Percentiles rank a stretch among this genome's conserved stretches.
phyloP scores from a whole-genome alignment of 1,284 basidiomycete species.

The Marasmius oreades region DNA sequence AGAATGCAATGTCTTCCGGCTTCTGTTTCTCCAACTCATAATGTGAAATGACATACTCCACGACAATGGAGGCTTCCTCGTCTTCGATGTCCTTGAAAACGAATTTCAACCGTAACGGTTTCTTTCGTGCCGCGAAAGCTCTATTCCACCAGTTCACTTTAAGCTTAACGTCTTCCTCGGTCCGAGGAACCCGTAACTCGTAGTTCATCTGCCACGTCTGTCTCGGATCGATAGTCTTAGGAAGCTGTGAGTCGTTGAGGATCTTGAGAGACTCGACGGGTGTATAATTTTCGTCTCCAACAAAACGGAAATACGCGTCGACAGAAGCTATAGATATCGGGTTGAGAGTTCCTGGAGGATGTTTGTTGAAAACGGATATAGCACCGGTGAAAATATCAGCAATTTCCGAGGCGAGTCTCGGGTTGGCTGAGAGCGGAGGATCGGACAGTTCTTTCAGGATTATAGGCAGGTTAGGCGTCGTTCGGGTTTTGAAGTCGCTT shows the following conservation, averaged over 20 bases:
- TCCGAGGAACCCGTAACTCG: slow-evolving; percentile 25
- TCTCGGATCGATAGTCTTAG: slow-evolving; percentile 31
- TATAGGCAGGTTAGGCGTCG: slow-evolving; percentile 23
- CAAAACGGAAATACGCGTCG: slow-evolving; percentile 27
- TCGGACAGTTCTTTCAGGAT: slow-evolving; percentile 27
- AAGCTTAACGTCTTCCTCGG: slow-evolving; percentile 26
- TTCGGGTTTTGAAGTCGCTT: slow-evolving; percentile 32
- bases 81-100: slow-evolving; percentile 30
- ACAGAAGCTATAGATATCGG: slow-evolving; percentile 29
- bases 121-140: slow-evolving; percentile 27
- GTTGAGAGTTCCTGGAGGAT: slow-evolving; percentile 22
- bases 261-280: slow-evolving; percentile 24
- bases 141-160: slow-evolving; percentile 27
- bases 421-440: slow-evolving; percentile 27
- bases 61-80: slow-evolving; percentile 30
- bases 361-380: slow-evolving; percentile 30
- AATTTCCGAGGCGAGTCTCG: slow-evolving; percentile 17
- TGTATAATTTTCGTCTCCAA: slow-evolving; percentile 27
- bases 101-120: slow-evolving; percentile 30
- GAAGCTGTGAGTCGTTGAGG: slow-evolving; percentile 21
- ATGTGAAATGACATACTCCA: slow-evolving; percentile 32
- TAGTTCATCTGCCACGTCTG: slow-evolving; percentile 26
- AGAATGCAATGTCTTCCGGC: slow-evolving; percentile 25
- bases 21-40: slow-evolving; percentile 23
- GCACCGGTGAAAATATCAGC: slow-evolving; percentile 26